Conservation (phyloP, 306 rosid species). For the Rosa persica region DNA sequence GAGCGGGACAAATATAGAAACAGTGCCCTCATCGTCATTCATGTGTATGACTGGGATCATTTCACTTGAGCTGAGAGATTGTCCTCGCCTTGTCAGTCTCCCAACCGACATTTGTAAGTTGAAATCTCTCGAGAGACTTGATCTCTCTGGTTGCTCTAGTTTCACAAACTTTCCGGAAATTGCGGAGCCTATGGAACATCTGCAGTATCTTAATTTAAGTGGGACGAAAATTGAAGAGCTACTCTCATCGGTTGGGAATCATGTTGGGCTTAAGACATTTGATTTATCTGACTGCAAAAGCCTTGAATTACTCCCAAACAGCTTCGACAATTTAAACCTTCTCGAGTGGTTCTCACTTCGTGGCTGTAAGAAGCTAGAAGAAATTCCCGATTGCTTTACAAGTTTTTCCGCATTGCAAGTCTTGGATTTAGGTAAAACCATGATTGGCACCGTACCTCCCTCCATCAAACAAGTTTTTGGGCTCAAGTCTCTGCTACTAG, state of each 20-base stretch:
- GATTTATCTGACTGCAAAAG: background rate
- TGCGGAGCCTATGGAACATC: background rate
- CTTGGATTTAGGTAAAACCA: background rate
- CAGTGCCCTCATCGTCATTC: background rate
- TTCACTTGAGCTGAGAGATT: background rate
- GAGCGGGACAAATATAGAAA: background rate
- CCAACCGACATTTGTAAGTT: conserved; percentile 1
- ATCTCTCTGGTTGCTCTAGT: conserved; percentile 1
- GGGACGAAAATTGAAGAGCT: background rate
- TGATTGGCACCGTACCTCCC: conserved; percentile 9
- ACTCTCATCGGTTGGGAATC: background rate
- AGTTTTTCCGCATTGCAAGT: background rate
- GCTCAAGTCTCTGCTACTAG: background rate
- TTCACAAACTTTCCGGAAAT: conserved; percentile 4
- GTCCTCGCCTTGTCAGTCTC: background rate
- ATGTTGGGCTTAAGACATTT: background rate
- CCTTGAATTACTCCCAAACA: too few species aligned
- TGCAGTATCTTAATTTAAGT: background rate
- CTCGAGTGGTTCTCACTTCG: too few species aligned
- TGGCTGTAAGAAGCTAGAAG: background rate
- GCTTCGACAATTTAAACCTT: too few species aligned
- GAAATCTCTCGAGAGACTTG: background rate
- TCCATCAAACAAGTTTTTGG: conserved; percentile 6
- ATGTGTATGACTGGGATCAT: background rate
- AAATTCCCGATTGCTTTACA: background rate